These are phyloP conservation scores for Chamaecrista fasciculata DNA, from an alignment of 306 rosid genomes.

Conservation along the genomic window DNA sequence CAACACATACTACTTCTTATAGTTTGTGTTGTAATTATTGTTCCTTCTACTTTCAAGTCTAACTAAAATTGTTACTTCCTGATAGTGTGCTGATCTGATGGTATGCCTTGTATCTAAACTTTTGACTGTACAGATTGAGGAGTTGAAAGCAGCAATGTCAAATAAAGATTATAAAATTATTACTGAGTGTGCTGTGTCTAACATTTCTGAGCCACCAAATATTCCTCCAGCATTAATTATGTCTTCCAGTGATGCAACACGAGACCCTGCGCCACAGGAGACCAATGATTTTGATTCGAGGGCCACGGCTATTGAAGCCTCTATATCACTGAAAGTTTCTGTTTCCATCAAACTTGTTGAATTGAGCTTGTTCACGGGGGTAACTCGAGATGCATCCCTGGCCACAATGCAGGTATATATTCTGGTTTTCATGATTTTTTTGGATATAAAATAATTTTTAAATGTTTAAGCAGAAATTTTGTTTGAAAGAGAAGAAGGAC, in stretches of 20 bases:
- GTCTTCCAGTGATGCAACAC: conserved; percentile 42
- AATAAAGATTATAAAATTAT: conserved; percentile 87
- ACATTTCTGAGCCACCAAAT: conserved; percentile 77
- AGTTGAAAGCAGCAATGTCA: conserved; percentile 87
- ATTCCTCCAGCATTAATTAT: conserved; percentile 53
- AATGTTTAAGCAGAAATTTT: background rate
- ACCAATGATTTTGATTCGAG: conserved; percentile 41
- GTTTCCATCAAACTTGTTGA: conserved; percentile 70
- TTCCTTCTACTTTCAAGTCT: conserved; percentile 10
- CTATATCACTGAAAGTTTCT: conserved; percentile 53
- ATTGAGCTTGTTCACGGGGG: conserved; percentile 70
- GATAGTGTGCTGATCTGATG: conserved; percentile 13
- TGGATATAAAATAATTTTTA: background rate
- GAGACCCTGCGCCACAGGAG: conserved; percentile 37
- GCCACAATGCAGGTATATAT: conserved; percentile 85
- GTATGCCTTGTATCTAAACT: conserved; percentile 25
- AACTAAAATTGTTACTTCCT: background rate
- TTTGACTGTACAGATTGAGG: conserved; percentile 64
- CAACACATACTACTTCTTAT: too few species aligned
- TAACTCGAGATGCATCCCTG: conserved; percentile 71
- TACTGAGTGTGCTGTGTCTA: conserved; percentile 83
- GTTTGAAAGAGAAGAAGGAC: background rate
- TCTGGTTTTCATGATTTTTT: background rate
- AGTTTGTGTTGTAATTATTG: background rate
- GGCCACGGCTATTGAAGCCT: conserved; percentile 43